phyloP scores from a whole-genome alignment of 768 basidiomycete genomes.

The Termitomyces sp. region DNA sequence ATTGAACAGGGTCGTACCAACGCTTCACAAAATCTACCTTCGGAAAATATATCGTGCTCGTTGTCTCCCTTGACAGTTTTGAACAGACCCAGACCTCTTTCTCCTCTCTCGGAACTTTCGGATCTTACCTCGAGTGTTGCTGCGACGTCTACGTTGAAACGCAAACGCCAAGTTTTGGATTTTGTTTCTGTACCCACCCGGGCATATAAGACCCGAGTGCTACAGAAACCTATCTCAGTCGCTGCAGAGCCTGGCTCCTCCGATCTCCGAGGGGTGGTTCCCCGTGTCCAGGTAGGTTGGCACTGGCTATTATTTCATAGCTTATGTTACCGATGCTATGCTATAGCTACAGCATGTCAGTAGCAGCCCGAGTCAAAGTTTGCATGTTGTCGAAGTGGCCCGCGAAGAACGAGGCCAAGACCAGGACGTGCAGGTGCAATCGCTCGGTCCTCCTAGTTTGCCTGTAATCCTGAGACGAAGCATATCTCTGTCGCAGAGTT shows the following conservation, averaged over 20 bases:
- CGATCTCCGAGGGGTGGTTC: not conserved
- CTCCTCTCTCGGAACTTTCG: not conserved
- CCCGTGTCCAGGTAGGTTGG: not conserved
- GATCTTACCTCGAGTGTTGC: not conserved
- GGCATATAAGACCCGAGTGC: not conserved
- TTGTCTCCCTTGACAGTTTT: not conserved
- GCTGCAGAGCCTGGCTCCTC: not conserved
- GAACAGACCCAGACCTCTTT: not conserved
- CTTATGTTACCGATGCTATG: not conserved
- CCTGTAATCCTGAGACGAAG: too few relatives aligned
- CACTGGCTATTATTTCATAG: too few relatives aligned
- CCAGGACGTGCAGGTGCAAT: not conserved
- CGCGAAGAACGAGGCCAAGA: not conserved
- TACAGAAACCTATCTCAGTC: not conserved
- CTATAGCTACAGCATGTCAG: not conserved
- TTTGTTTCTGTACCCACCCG: slow-evolving; percentile 8
- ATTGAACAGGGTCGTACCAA: too few relatives aligned
- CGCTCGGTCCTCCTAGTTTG: not conserved
- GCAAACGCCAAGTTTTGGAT: slow-evolving; percentile 12
- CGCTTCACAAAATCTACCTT: not conserved
- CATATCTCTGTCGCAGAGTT: not conserved
- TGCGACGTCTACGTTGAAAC: not conserved
- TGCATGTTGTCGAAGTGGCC: not conserved
- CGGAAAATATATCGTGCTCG: not conserved
- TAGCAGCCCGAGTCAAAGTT: not conserved